Evolutionary conservation across 768 basidiomycete species (phyloP).

Genomic region (Hygrocybe coccinea): DNA sequence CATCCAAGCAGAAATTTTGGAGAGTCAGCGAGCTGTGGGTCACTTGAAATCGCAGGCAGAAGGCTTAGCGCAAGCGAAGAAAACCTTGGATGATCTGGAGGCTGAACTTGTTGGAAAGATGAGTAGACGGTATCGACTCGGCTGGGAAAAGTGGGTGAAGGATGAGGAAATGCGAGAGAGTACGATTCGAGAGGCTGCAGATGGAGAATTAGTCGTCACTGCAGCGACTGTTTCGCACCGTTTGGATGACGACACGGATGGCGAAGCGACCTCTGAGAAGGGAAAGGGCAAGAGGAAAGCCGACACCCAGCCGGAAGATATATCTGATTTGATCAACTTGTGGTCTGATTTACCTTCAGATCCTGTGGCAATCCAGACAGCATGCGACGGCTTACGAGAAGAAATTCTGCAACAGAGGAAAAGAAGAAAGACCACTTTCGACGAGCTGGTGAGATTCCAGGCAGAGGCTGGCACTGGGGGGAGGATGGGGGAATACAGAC

Average conservation of each 20-base stretch:
- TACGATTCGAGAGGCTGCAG: conserved; percentile 55
- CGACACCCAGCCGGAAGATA: conserved; percentile 47
- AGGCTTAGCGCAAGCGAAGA: conserved; percentile 55
- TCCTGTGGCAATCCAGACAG: conserved; percentile 46
- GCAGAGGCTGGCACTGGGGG: conserved; percentile 88
- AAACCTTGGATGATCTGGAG: conserved; percentile 58
- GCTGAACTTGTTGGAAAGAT: conserved; percentile 66
- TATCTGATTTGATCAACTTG: conserved; percentile 58
- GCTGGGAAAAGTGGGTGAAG: conserved; percentile 91
- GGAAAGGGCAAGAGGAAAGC: conserved; percentile 54
- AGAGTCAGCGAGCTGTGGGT: conserved; percentile 70
- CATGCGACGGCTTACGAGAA: conserved; percentile 57
- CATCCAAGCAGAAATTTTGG: conserved; percentile 86
- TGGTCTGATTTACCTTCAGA: conserved; percentile 56
- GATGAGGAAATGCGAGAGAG: conserved; percentile 79
- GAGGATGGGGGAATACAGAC: conserved; percentile 82
- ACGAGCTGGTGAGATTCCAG: conserved; percentile 72
- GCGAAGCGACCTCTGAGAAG: conserved; percentile 29
- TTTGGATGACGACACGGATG: conserved; percentile 45
- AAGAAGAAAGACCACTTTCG: conserved; percentile 68
- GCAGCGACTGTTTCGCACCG: conserved; percentile 42
- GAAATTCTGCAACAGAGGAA: conserved; percentile 63
- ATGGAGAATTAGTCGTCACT: conserved; percentile 50
- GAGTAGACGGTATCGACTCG: conserved; percentile 74
- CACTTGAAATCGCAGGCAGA: conserved; percentile 69